phyloP scores from a whole-genome alignment of 805 yeast species.

The Cyberlindnera subsufficiens region DNA sequence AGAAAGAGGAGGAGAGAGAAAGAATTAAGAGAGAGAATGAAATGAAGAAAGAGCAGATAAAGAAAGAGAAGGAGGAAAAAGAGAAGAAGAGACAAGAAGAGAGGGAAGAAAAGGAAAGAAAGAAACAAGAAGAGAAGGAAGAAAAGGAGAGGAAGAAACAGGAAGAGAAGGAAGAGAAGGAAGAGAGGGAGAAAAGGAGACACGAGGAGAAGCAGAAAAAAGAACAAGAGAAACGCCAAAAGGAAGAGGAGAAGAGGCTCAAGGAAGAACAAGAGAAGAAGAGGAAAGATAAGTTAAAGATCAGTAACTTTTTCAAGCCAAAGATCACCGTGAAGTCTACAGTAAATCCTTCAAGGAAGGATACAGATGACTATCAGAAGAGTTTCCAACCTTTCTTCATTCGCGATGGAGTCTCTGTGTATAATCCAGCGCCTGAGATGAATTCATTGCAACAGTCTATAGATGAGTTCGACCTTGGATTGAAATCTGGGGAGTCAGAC shows the following conservation, averaged over 20 bases:
- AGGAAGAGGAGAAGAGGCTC: slow-evolving; percentile 31
- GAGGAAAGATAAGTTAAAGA: slow-evolving; percentile 24
- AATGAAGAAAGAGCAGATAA: slow-evolving; percentile 19
- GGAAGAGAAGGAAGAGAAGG: slow-evolving; percentile 19
- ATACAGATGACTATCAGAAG: slow-evolving; percentile 20
- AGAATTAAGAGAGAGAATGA: slow-evolving; percentile 25
- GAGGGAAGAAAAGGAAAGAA: background rate
- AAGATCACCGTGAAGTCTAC: slow-evolving; percentile 17
- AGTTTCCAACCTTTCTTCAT: slow-evolving; percentile 26
- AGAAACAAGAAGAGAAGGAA: slow-evolving; percentile 29
- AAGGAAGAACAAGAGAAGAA: slow-evolving; percentile 31
- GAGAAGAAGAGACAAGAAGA: slow-evolving; percentile 17
- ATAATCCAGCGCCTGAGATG: background rate
- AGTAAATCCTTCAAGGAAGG: background rate
- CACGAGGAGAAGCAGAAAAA: slow-evolving; percentile 19
- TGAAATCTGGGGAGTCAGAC: background rate
- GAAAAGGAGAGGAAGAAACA: slow-evolving; percentile 24
- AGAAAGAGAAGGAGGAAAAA: slow-evolving; percentile 18
- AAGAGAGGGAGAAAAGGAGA: slow-evolving; percentile 16
- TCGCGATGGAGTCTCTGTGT: slow-evolving; percentile 27
- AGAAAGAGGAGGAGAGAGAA: slow-evolving; percentile 27
- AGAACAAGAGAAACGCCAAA: slow-evolving; percentile 26
- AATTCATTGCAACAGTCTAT: slow-evolving; percentile 1
- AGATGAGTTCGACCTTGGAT: slow-evolving; percentile 8
- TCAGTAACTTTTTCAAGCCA: slow-evolving; percentile 27